Base-by-base conservation (phyloP, 495 filamentous ascomycete genomes). In the Astrocystis sublimbata region DNA sequence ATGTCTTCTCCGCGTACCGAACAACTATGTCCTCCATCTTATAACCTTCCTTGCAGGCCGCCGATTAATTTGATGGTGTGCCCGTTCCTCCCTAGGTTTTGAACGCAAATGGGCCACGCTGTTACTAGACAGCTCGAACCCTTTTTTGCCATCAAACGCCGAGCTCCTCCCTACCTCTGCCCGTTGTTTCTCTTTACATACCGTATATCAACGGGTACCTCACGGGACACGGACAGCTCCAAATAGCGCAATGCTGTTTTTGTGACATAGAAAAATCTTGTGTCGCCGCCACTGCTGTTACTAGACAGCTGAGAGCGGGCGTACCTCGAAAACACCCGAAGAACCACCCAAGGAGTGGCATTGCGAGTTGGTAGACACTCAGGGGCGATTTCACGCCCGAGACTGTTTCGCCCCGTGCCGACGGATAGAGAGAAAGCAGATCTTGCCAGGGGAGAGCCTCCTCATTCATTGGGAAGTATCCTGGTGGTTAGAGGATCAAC, bases 241-340 rank as follows among this genome's bases (percentile, higher is more conserved):
- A 57, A 35, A 49, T 23, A 47, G 30, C 23, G 15, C 35, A 42
- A 62, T 62, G 60, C 51, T 21, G 21, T 6, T 38, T n/a, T 33
- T 41, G 19, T 62, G 42, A 62, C 33, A 6, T 31, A 5, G 6
- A 3, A 49, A 40, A 13, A 15, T 31, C 41, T 15, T 56, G 23
- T 17, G 33, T 24, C n/a, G 19, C 49, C 33, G 21, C 42, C 42
- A 24, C 28, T 63, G 70, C 61, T 72, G 70, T 72, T 72, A 68
- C 59, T 68, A 72, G 70, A 72, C 67, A 68, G 61, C 65, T 26
- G 31, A 31, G 28, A 56, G 54, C 64, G 51, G 55, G 50, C 41
- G 43, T 56, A 33, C 19, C 55, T 13, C 36, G 19, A 24, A 26
- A 41, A 30, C 8, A 21, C 30, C 17, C 15, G 4, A 28, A 53